phyloP scores from a whole-genome alignment of 192 early-diverging fungal genomes.

The Coemansia sp. region DNA sequence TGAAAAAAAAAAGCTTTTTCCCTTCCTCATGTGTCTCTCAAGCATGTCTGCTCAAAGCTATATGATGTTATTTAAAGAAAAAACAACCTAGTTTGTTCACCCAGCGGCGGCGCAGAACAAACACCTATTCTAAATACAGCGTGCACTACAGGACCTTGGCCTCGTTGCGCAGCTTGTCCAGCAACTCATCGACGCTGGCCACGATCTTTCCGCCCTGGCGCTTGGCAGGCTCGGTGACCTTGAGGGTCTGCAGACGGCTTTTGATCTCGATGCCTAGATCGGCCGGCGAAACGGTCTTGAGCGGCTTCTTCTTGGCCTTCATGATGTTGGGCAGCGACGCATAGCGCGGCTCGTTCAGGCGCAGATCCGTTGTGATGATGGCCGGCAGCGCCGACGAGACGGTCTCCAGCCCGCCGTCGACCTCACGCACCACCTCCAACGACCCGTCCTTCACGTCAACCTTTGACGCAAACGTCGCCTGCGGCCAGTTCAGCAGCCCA shows the following conservation, averaged over 20 bases:
- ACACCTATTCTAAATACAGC: background rate
- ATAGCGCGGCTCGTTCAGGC: constrained; percentile 94
- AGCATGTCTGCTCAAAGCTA: background rate
- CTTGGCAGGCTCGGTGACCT: constrained; percentile 91
- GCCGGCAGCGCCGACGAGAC: constrained; percentile 83
- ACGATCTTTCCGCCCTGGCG: constrained; percentile 90
- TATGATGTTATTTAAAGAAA: background rate
- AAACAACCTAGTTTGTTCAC: background rate
- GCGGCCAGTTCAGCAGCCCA: constrained; percentile 90
- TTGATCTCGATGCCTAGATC: constrained; percentile 85
- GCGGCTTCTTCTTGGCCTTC: constrained; percentile 99
- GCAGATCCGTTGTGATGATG: constrained; percentile 92
- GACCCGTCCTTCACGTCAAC: constrained; percentile 71
- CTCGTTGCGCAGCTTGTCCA: constrained; percentile 87
- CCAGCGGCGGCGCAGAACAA: background rate
- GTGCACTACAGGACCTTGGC: constrained; percentile 67
- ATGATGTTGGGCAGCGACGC: constrained; percentile 92
- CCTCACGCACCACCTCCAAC: constrained; percentile 89
- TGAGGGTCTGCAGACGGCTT: constrained; percentile 82
- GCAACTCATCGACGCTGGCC: constrained; percentile 88
- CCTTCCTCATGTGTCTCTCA: background rate
- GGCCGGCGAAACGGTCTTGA: constrained; percentile 73
- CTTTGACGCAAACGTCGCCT: constrained; percentile 98
- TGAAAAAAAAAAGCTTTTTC: background rate
- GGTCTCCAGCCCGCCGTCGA: constrained; percentile 97